A percentile compares a stretch with the other conserved stretches of the same genome.
Conservation (phyloP, 2,329 filamentous ascomycete species). For the Aspergillus sp. region DNA sequence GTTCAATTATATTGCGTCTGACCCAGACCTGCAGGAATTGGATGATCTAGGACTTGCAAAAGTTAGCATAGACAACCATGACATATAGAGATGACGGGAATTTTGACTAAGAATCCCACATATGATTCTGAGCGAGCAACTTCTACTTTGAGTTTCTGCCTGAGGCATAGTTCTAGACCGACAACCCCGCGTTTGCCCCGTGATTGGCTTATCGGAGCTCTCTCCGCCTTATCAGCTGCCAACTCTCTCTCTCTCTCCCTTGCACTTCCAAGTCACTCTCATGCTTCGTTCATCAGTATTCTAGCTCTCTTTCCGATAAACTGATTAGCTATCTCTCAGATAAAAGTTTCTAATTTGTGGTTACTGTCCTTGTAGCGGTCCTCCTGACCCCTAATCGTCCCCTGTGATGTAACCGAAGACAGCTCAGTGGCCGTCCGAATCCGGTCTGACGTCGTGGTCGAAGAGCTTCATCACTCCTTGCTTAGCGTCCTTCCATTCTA, state of each 20-base stretch:
- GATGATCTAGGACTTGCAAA: slow-evolving; percentile 3
- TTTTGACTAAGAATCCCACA: neutral
- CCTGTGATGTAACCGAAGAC: slow-evolving; percentile 1
- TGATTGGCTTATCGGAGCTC: slow-evolving; percentile 5
- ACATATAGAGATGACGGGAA: neutral
- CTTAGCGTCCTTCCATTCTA: neutral
- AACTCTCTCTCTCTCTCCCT: neutral
- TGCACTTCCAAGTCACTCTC: neutral
- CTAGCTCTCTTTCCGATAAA: neutral
- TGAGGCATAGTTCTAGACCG: neutral
- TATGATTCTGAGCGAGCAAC: neutral
- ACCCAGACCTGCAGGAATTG: slow-evolving; percentile 6
- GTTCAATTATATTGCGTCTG: slow-evolving; percentile 65
- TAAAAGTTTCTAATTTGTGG: neutral
- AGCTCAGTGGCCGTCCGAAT: neutral
- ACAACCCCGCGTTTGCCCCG: neutral
- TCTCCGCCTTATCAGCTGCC: slow-evolving; percentile 1
- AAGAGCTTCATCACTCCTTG: neutral
- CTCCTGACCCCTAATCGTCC: neutral
- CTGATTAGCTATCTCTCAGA: neutral
- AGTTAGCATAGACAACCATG: slow-evolving; percentile 2
- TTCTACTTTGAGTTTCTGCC: neutral
- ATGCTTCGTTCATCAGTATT: neutral
- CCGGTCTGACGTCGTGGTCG: neutral
- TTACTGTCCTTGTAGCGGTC: neutral